Evolutionary conservation across 176 grass and related monocot genomes (phyloP), one percentile per base, ranked within the genome.

Genomic region (Oryza punctata): DNA sequence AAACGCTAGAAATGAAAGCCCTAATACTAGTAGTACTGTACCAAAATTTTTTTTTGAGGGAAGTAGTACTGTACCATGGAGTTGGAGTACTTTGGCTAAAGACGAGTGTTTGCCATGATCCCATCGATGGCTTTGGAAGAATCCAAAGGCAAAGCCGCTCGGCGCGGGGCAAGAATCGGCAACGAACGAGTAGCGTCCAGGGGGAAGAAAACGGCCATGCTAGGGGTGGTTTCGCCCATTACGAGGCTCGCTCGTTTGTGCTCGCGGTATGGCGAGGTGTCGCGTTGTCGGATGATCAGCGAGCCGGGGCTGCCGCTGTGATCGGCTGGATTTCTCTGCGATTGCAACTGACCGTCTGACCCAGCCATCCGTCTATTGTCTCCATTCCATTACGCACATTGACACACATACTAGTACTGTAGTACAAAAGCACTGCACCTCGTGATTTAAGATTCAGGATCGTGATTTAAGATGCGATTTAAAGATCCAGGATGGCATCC

Each of bases 81-180:
- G 25, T 44, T 50, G 6, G 6, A 7, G 37, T 38, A 54, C 84
- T 90, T 90, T 87, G 28, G 67, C 33, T 24, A 84, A 84, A 64
- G 84, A n/a, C 0, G 38, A 25, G n/a, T 66, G 60, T 61, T 29
- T 27, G 79, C 45, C 74, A 41, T 61, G 74, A 70, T 76, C 77
- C 87, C 77, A 40, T 82, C 59, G 29, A 21, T 68, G 84, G 88
- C 80, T 87, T 87, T 80, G 75, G 89, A 87, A 84, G 69, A 87
- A 90, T 84, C 89, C 80, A 83, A 90, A 84, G 88, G 78, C 44
- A 30, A 30, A 69, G n/a, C 64, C 65, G 78, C 14, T 37, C 63
- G 68, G 32, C 8, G 49, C 69, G 35, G 18, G 15, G 21, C 15
- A 10, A 14, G 88, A 68, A 90, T 86, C 79, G 37, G 79, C 6